phyloP scores from a whole-genome alignment of 129 eudicot species.

The Heracleum sosnowskyi region DNA sequence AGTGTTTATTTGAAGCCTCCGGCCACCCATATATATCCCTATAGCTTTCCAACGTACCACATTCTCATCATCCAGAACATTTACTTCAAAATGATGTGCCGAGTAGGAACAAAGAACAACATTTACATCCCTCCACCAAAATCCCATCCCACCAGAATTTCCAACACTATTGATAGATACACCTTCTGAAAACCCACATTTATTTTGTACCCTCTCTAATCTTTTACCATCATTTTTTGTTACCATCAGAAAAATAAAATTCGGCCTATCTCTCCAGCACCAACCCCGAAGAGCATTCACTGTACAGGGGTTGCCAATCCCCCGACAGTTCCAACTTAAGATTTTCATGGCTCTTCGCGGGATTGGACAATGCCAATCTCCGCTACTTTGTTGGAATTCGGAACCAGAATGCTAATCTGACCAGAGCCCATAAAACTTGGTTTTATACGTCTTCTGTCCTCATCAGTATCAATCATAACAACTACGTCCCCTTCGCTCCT shows the following conservation, averaged over 20 bases:
- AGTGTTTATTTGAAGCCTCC: neutral
- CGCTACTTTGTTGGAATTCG: neutral
- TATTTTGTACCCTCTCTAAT: neutral
- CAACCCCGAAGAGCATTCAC: neutral
- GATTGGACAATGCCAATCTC: neutral
- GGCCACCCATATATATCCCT: neutral
- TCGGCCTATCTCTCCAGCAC: neutral
- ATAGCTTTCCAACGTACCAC: neutral
- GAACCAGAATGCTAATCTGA: too few species aligned
- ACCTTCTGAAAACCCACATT: neutral
- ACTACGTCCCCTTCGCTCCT: too few species aligned
- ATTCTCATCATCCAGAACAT: too few species aligned
- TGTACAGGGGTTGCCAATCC: neutral
- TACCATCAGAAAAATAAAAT: neutral
- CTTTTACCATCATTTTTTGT: neutral
- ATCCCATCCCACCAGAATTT: neutral
- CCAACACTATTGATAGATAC: neutral
- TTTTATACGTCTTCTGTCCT: too few species aligned
- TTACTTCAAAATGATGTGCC: neutral
- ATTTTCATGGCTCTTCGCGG: neutral
- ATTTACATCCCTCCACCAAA: neutral
- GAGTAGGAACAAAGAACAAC: neutral
- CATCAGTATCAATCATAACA: too few species aligned
- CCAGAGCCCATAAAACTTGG: too few species aligned
- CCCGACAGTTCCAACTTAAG: neutral